These are phyloP conservation scores for Urtica urens DNA, from an alignment of 306 rosid genomes.

Conservation along the genomic window DNA sequence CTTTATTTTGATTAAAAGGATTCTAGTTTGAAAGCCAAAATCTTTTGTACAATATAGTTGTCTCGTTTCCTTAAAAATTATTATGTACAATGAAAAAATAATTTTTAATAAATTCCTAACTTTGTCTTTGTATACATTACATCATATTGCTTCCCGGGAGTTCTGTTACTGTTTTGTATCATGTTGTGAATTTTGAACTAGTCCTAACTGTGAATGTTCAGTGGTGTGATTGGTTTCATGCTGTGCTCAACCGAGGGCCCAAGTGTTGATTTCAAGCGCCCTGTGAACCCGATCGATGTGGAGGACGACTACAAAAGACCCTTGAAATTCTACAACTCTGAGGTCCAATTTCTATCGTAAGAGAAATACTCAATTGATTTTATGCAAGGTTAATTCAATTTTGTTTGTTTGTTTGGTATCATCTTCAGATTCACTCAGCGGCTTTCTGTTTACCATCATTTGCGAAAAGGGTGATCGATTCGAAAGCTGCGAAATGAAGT, in stretches of 20 bases:
- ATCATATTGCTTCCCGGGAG: background rate
- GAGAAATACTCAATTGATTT: background rate
- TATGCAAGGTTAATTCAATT: background rate
- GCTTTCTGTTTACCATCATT: constrained; percentile 96
- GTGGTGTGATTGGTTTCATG: constrained; percentile 99
- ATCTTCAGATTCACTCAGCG: constrained; percentile 72
- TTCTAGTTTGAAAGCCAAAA: no score
- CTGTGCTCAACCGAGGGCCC: constrained; percentile 99
- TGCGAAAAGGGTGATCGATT: constrained; percentile 70
- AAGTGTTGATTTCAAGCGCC: constrained; percentile 81
- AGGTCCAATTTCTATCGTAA: constrained; percentile 35
- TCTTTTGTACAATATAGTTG: no score
- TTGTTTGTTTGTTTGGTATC: background rate
- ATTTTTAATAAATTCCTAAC: background rate
- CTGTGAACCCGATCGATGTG: constrained; percentile 62
- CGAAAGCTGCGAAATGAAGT: no score
- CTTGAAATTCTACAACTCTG: constrained; percentile 80
- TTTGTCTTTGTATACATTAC: background rate
- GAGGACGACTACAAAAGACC: constrained; percentile 37
- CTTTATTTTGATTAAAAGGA: no score
- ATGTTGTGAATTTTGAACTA: background rate
- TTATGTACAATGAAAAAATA: no score
- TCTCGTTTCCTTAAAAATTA: no score
- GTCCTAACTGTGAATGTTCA: constrained; percentile 22
- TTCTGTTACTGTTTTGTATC: background rate